Conservation (phyloP, 176 grass and related monocot genomes). For the Hordeum marinum region DNA sequence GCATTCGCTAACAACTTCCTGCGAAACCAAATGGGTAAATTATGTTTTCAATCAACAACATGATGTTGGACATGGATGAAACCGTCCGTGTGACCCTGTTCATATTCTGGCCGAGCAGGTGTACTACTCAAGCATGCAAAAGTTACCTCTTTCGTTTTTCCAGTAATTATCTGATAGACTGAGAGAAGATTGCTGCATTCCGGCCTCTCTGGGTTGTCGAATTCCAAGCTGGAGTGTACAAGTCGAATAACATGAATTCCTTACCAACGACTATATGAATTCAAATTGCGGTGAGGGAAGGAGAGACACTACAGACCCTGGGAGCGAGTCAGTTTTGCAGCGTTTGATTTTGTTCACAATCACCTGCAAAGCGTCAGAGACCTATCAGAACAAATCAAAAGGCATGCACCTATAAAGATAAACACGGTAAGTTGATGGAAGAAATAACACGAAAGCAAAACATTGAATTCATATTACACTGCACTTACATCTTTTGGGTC, state of each 20-base stretch:
- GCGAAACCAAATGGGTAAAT: constrained; percentile 10
- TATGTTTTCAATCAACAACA: not conserved
- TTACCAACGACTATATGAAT: not conserved
- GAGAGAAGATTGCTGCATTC: constrained; percentile 97
- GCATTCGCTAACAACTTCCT: constrained; percentile 85
- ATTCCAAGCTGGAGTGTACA: constrained; percentile 63
- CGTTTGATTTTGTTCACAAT: constrained; percentile 94
- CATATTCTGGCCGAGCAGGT: constrained; percentile 2
- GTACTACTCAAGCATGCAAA: not conserved
- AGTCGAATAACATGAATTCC: constrained; percentile 14
- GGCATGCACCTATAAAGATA: not conserved
- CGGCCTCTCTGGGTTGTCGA: constrained; percentile 88
- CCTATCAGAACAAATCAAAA: constrained; percentile 26
- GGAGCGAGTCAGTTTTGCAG: constrained; percentile 88
- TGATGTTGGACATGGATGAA: constrained; percentile 14
- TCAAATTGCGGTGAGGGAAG: not conserved
- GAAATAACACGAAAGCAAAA: not conserved
- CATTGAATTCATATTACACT: not conserved
- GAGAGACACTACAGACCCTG: constrained; percentile 51
- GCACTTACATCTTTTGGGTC: constrained; percentile 91
- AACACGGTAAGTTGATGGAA: constrained; percentile 1
- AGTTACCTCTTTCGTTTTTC: constrained; percentile 89
- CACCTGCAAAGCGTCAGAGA: constrained; percentile 45
- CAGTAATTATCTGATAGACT: constrained; percentile 78
- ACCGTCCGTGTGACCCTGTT: not conserved